Base-by-base conservation (phyloP, 169 alveolate genomes). In the Plasmodium relictum region DNA sequence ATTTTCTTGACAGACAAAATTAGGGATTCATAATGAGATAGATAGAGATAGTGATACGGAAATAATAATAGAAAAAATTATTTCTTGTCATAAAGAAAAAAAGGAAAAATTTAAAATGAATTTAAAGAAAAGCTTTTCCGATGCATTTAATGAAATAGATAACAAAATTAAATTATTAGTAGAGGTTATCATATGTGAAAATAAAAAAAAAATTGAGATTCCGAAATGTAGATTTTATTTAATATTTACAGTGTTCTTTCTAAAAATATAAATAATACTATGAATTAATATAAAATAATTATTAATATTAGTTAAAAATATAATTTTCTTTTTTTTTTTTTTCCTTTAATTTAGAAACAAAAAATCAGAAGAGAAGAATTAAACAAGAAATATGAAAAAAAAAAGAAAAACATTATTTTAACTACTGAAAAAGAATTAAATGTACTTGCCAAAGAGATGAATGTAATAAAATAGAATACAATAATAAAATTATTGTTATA, bases 21-120 rank as follows among this genome's bases (percentile, higher is more conserved):
- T 20, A 39, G 37, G 50, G 14, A 26, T 52, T 18, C 59, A 85
- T 6, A 56, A 41, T 10, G 31, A 8, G 18, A 22, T 10, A 9
- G 92, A 85, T 24, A 41, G 61, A 52, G 92, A 85, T 45, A 85
- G 87, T 54, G 92, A 85, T 31, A 85, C 76, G 4, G 92, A 85
- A 16, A 73, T 70, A 24, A 85, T 85, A 7, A 69, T 85, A 45
- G 70, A 65, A 44, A 85, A 85, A 85, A 85, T 85, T 39, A 69
- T 85, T 24, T 69, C 87, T 63, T 63, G 87, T 16, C 86, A 85
- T 44, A 85, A 71, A 20, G 87, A 85, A 85, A 85, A 85, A 45
- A 70, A 65, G 52, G 92, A 85, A 69, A 69, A 70, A 59, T 70
- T 85, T 59, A 69, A 85, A 39, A 61, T 26, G 45, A 39, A 45